phyloP scores from a whole-genome alignment of 2,329 filamentous ascomycete species.

The Lachnellula willkommii region DNA sequence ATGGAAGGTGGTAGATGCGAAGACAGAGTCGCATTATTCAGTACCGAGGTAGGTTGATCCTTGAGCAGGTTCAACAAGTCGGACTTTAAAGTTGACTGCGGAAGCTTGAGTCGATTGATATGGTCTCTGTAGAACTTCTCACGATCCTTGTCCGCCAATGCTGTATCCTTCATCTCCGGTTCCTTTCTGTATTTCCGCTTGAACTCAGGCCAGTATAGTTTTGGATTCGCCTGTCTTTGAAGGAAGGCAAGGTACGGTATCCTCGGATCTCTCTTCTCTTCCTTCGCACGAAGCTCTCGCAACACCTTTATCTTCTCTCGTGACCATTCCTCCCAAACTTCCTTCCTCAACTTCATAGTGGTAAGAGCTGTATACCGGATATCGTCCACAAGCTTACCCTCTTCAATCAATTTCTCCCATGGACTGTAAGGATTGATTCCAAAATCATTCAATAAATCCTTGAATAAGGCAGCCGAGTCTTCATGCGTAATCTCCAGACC shows the following conservation, averaged over 20 bases:
- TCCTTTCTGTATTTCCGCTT: constrained; percentile 85
- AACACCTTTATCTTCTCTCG: constrained; percentile 68
- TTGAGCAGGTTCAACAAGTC: constrained; percentile 64
- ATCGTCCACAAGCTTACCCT: constrained; percentile 77
- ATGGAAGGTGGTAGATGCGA: constrained; percentile 57
- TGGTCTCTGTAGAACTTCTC: constrained; percentile 78
- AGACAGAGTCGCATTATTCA: constrained; percentile 55
- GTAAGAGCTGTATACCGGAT: constrained; percentile 76
- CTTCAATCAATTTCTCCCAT: constrained; percentile 86
- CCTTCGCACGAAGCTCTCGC: constrained; percentile 65
- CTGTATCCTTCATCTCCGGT: constrained; percentile 68
- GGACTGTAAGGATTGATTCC: constrained; percentile 80
- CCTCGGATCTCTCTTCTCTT: constrained; percentile 76
- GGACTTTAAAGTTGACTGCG: constrained; percentile 60
- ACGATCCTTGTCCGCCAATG: constrained; percentile 67
- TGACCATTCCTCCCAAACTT: constrained; percentile 81
- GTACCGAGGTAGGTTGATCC: constrained; percentile 48
- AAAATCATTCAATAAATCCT: constrained; percentile 78
- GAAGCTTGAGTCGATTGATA: constrained; percentile 60
- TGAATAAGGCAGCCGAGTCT: constrained; percentile 74
- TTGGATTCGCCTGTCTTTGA: constrained; percentile 75
- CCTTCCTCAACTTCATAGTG: constrained; percentile 75
- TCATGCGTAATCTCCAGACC: constrained; percentile 66
- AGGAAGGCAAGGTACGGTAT: constrained; percentile 80
- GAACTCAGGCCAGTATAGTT: constrained; percentile 97